These are phyloP conservation scores for Colletotrichum tofieldiae DNA, from an alignment of 2,329 filamentous ascomycete genomes.

Conservation along the genomic window DNA sequence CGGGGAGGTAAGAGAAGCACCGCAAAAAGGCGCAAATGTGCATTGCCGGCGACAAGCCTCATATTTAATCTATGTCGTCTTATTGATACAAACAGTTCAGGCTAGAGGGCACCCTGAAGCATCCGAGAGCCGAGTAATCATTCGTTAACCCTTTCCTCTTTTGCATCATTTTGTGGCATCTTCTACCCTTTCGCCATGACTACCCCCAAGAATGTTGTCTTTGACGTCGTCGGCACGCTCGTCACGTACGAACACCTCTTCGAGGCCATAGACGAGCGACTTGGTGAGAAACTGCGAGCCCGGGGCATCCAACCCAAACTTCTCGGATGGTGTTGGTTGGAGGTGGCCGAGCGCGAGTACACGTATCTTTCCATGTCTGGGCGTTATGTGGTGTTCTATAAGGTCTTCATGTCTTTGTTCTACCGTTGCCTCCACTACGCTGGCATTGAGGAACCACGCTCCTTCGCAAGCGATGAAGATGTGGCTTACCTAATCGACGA, in stretches of 20 bases:
- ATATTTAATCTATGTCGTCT: constrained; percentile 18
- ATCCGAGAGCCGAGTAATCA: background rate
- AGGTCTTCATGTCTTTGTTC: constrained; percentile 62
- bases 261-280: constrained; percentile 56
- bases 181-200: background rate
- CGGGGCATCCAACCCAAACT: constrained; percentile 58
- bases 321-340: constrained; percentile 65
- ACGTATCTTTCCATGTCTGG: constrained; percentile 64
- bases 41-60: constrained; percentile 9
- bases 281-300: constrained; percentile 58
- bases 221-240: constrained; percentile 68
- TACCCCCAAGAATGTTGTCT: constrained; percentile 61
- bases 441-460: constrained; percentile 59
- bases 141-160: background rate
- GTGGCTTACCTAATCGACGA: constrained; percentile 55
- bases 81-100: background rate
- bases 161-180: background rate
- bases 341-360: constrained; percentile 64
- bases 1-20: constrained; percentile 17
- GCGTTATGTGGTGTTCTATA: constrained; percentile 59
- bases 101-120: background rate
- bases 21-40: background rate
- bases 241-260: constrained; percentile 63
- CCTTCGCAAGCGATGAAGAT: constrained; percentile 61
- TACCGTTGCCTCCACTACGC: constrained; percentile 63